phyloP scores from a whole-genome alignment of 345 rosid species.

The Hypericum perforatum region DNA sequence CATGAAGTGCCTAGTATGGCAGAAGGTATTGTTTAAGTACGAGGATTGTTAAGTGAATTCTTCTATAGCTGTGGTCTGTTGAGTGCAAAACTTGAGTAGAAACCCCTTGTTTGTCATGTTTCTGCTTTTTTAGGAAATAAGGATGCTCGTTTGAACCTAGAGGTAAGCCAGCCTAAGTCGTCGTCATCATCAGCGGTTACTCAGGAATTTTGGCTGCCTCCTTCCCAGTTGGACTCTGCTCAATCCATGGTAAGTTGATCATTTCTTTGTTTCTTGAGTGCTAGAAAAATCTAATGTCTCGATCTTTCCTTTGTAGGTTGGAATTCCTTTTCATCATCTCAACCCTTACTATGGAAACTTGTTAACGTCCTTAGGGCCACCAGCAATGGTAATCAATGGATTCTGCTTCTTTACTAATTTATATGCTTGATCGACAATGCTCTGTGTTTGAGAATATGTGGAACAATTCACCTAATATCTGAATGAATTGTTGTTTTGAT shows the following conservation, averaged over 20 bases:
- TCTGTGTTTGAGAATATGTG: too few species aligned
- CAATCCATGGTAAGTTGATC: conserved; percentile 22
- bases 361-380: conserved; percentile 38
- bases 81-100: too few species aligned
- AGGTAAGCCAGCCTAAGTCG: conserved; percentile 27
- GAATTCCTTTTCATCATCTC: conserved; percentile 34
- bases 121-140: conserved; percentile 35
- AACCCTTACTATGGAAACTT: conserved; percentile 45
- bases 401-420: conserved; percentile 1
- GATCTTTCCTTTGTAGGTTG: conserved; percentile 27
- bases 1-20: conserved; percentile 44
- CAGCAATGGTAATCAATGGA: conserved; percentile 34
- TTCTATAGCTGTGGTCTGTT: not conserved
- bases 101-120: conserved; percentile 2
- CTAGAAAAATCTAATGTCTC: conserved; percentile 12
- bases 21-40: conserved; percentile 27
- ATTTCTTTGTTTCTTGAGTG: conserved; percentile 7
- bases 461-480: too few species aligned
- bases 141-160: conserved; percentile 27
- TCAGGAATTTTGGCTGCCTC: conserved; percentile 37
- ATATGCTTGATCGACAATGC: too few species aligned
- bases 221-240: conserved; percentile 35
- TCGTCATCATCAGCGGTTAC: conserved; percentile 28
- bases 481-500: too few species aligned
- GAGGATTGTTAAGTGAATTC: conserved; percentile 25